These are phyloP conservation scores for Sphaerobolus stellatus DNA, from an alignment of 1,284 basidiomycete species.

Conservation along the genomic window DNA sequence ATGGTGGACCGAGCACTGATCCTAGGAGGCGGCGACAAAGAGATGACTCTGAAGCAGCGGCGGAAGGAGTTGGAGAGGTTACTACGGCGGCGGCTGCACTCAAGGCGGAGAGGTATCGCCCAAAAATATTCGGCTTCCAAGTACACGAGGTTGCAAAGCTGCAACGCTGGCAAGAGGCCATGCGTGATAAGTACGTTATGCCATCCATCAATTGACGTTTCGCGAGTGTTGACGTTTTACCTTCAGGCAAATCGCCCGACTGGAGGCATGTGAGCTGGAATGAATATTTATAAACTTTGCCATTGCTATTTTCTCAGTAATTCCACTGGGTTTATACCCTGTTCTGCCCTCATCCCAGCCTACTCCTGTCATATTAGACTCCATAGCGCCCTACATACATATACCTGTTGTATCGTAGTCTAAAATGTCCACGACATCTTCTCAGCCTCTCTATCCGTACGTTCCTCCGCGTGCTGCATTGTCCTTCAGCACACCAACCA, in stretches of 20 bases:
- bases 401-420: no score
- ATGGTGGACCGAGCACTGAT: slow-evolving; percentile 14
- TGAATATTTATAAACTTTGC: not conserved
- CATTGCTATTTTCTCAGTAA: not conserved
- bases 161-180: slow-evolving; percentile 90
- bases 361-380: no score
- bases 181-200: slow-evolving; percentile 68
- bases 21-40: slow-evolving; percentile 43
- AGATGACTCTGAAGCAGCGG: slow-evolving; percentile 47
- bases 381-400: no score
- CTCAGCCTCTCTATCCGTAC: no score
- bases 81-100: slow-evolving; percentile 78
- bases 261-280: slow-evolving; percentile 13
- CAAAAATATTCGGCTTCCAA: slow-evolving; percentile 93
- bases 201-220: not conserved
- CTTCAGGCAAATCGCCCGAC: slow-evolving; percentile 11
- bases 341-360: no score
- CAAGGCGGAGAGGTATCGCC: slow-evolving; percentile 87
- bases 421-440: no score
- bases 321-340: not conserved
- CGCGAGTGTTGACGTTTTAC: not conserved
- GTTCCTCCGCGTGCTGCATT: no score
- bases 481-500: slow-evolving; percentile 48
- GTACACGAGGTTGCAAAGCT: slow-evolving; percentile 90
- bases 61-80: slow-evolving; percentile 61